A percentile compares a stretch with the other conserved stretches of the same genome.
Evolutionary conservation across 176 grass and related monocot species (phyloP).

Genomic region (Tillandsia fasciculata): DNA sequence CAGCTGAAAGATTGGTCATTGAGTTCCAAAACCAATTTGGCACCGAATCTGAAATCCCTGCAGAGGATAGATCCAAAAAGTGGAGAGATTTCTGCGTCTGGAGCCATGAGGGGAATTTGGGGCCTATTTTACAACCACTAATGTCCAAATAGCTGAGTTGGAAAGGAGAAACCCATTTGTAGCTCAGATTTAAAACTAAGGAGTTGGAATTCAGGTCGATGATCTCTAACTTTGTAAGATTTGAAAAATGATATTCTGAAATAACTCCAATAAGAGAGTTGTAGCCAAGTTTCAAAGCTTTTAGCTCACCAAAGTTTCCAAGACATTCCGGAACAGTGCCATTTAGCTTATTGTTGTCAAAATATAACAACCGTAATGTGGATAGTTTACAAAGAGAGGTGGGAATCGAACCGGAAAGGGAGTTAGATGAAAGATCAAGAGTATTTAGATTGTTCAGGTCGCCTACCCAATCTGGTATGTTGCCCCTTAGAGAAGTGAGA

Average conservation of each 20-base stretch:
- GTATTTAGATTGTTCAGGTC: no score
- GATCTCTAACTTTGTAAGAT: background rate
- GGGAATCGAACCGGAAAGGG: no score
- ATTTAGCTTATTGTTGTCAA: no score
- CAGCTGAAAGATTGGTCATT: background rate
- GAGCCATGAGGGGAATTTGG: background rate
- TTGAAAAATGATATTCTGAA: background rate
- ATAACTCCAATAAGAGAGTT: background rate
- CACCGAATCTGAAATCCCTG: background rate
- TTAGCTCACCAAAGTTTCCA: no score
- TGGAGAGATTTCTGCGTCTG: background rate
- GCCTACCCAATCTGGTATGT: no score
- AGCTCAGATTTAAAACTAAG: background rate
- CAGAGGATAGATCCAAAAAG: background rate
- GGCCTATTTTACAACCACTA: background rate
- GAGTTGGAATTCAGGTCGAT: background rate
- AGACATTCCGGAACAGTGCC: no score
- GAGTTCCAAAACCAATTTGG: background rate
- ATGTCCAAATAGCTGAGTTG: background rate
- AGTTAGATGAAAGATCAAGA: no score
- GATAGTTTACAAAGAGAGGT: no score
- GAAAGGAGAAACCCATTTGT: background rate
- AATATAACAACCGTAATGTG: no score
- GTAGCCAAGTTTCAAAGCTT: no score
- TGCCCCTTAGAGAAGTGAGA: background rate